These are phyloP conservation scores for Cytauxzoon felis DNA, from an alignment of 169 alveolate genomes.

Conservation along the genomic window DNA sequence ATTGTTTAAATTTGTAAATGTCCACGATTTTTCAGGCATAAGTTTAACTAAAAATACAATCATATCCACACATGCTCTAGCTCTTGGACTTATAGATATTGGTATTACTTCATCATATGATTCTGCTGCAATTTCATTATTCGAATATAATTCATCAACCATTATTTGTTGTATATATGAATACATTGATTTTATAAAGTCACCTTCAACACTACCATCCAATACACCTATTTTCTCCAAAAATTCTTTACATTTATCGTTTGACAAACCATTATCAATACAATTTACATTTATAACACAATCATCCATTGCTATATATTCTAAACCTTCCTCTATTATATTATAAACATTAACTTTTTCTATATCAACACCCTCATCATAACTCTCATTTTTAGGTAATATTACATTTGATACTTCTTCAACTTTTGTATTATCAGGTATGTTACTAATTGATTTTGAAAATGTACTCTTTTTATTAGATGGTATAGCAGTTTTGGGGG, in stretches of 20 bases:
- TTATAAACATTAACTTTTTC: constrained; percentile 2
- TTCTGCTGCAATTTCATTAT: neutral
- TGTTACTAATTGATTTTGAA: constrained; percentile 38
- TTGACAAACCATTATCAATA: constrained; percentile 23
- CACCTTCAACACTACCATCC: neutral
- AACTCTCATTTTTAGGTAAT: neutral
- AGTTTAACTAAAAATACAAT: constrained; percentile 5
- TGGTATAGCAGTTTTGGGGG: constrained; percentile 57
- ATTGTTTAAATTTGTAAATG: neutral
- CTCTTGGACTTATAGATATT: constrained; percentile 19
- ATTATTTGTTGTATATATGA: constrained; percentile 21
- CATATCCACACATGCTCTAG: constrained; percentile 23
- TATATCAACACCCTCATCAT: neutral
- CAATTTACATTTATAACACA: constrained; percentile 5
- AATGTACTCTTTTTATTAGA: constrained; percentile 64
- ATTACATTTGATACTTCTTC: constrained; percentile 2
- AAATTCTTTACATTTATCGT: constrained; percentile 22
- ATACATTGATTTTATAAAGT: neutral
- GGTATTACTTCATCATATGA: constrained; percentile 19
- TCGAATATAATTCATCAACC: constrained; percentile 15
- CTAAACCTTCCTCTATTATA: constrained; percentile 35
- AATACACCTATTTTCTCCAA: constrained; percentile 11
- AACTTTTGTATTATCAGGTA: neutral
- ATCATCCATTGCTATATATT: neutral
- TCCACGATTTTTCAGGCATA: neutral